Evolutionary conservation across 2,329 filamentous ascomycete genomes (phyloP).

Genomic region (Colletotrichum sidae): DNA sequence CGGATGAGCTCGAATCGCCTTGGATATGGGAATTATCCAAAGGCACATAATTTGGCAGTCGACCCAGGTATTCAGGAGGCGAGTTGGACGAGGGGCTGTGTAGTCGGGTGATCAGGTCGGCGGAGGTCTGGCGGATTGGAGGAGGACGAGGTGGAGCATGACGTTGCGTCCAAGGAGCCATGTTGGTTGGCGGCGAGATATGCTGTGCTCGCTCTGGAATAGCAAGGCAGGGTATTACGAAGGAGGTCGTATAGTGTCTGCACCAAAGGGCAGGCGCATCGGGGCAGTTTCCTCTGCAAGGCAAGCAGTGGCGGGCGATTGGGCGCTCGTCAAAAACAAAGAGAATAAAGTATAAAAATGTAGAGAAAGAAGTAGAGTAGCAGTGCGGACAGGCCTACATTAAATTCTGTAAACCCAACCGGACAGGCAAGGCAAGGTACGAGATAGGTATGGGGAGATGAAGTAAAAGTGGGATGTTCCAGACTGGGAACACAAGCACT

Average conservation of each 20-base stretch:
- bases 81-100: slow-evolving; percentile 48
- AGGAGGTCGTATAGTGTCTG: slow-evolving; percentile 37
- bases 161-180: slow-evolving; percentile 47
- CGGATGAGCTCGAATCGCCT: slow-evolving; percentile 58
- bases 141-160: slow-evolving; percentile 39
- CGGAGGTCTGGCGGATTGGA: slow-evolving; percentile 36
- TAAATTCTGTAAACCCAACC: slow-evolving; percentile 12
- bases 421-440: not conserved
- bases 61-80: slow-evolving; percentile 35
- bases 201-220: too few relatives aligned
- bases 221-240: slow-evolving; percentile 22
- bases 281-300: slow-evolving; percentile 16
- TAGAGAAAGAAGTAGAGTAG: not conserved
- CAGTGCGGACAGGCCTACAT: slow-evolving; percentile 10
- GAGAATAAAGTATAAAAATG: slow-evolving; percentile 1
- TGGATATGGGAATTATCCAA: slow-evolving; percentile 41
- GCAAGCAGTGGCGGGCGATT: slow-evolving; percentile 8
- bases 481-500: not conserved
- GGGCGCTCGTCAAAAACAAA: slow-evolving; percentile 6
- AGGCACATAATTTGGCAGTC: slow-evolving; percentile 42
- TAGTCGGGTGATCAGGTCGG: slow-evolving; percentile 51
- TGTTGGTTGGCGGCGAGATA: slow-evolving; percentile 31
- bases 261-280: slow-evolving; percentile 29
- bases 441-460: not conserved
- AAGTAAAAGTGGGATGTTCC: slow-evolving; percentile 22